These are phyloP conservation scores for Hymenoscyphus infarciens DNA, from an alignment of 2,329 filamentous ascomycete species.

Conservation along the genomic window DNA sequence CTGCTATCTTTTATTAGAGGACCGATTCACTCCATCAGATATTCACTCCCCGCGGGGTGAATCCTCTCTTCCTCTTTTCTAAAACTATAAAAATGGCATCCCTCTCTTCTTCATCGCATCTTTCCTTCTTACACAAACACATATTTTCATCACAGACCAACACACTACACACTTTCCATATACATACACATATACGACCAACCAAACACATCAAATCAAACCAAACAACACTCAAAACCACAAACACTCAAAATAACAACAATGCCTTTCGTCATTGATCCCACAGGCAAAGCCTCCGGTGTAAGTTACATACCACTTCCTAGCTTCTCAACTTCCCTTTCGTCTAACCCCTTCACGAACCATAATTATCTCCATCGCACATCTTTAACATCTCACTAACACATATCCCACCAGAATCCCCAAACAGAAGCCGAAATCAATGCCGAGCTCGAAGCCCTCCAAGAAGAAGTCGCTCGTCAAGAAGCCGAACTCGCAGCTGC, in stretches of 20 bases:
- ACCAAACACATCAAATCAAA: neutral
- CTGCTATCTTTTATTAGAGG: too few species aligned
- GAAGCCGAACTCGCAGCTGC: neutral
- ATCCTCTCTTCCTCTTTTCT: neutral
- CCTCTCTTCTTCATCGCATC: neutral
- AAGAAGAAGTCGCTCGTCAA: conserved; percentile 1
- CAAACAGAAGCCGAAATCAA: neutral
- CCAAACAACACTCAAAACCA: neutral
- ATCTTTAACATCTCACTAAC: neutral
- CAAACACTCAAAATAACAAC: neutral
- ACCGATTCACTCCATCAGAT: too few species aligned
- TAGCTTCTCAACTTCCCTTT: neutral
- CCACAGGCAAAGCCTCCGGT: neutral
- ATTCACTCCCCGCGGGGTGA: neutral
- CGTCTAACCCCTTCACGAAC: neutral
- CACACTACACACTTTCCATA: neutral
- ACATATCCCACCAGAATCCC: neutral
- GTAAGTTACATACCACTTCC: neutral
- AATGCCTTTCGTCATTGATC: neutral
- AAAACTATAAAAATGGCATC: neutral
- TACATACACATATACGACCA: neutral
- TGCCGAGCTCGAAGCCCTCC: neutral
- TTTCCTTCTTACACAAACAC: neutral
- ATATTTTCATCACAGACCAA: neutral
- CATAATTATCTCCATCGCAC: neutral